Base-by-base conservation (phyloP, 2,329 filamentous ascomycete genomes). In the Aspergillus pseudoglaucus region DNA sequence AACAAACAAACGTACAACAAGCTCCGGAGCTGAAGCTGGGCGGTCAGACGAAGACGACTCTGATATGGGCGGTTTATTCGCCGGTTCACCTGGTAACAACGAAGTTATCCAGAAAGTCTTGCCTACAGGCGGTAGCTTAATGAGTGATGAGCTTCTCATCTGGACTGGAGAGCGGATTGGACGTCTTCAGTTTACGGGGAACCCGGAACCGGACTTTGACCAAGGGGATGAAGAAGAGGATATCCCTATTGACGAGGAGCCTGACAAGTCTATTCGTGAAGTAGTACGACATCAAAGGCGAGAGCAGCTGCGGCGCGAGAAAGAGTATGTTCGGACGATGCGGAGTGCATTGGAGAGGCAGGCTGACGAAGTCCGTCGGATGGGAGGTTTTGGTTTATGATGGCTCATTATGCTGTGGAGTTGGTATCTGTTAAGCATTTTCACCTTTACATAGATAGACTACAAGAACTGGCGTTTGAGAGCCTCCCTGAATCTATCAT, bases 161-260 rank as follows among this genome's bases (percentile, higher is more conserved):
- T 95, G 90, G 90, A 95, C 90, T 0, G 90, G 89, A 15, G 89
- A 95, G 49, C 84, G 83, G 53, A 72, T 95, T 42, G 90, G 89
- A 0, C 74, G 93, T 49, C 66, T 94, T 17, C 76, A 71, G 47
- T 87, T 87, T 61, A 80, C 82, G 1, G 69, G 73, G 40, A 52
- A 53, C 2, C 42, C 35, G 61, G 67, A 59, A 67, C 40, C 60
- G 33, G 63, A 65, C 9, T 1, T 18, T 20, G 17, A 39, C 5
- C 6, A 39, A 10, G 60, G 66, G 25, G 65, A 66, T 8, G 67
- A 70, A 44, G 70, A 69, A 41, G 71, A 63, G 14, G 61, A 59
- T 14, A 54, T 57, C 44, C 54, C 59, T 25, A 53, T 63, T 42
- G 60, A 64, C 42, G 59, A 53, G 6, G 61, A 63, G 7, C 47